These are phyloP conservation scores for Guadua angustifolia DNA, from an alignment of 176 grass and related monocot genomes.

Conservation along the genomic window DNA sequence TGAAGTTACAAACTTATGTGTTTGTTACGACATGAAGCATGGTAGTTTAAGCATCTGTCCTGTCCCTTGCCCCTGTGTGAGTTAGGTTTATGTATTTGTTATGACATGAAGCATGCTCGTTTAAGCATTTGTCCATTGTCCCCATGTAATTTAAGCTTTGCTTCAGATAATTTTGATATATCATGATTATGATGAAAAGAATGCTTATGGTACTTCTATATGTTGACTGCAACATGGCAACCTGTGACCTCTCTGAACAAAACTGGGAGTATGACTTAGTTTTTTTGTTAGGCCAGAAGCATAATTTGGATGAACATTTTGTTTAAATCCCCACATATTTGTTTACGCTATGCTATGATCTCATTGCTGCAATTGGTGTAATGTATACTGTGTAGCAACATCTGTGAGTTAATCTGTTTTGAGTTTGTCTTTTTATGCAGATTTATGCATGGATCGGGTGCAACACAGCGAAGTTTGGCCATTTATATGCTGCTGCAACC, in stretches of 20 bases:
- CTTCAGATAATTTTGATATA: neutral
- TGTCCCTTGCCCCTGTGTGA: neutral
- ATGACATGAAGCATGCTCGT: constrained; percentile 19
- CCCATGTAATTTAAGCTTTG: constrained; percentile 11
- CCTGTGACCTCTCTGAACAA: neutral
- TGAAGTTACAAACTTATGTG: neutral
- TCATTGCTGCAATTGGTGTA: neutral
- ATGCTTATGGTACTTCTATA: neutral
- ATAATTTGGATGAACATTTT: constrained; percentile 1
- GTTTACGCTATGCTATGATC: neutral
- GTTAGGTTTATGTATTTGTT: constrained; percentile 13
- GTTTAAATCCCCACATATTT: neutral
- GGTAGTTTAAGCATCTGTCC: neutral
- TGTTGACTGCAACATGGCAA: neutral
- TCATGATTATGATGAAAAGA: neutral
- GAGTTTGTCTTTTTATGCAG: constrained; percentile 44
- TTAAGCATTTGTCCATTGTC: neutral
- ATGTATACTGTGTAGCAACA: neutral
- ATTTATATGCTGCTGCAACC: constrained; percentile 88
- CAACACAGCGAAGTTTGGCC: constrained; percentile 77
- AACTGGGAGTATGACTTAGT: neutral
- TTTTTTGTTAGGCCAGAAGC: neutral
- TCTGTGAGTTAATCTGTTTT: constrained; percentile 4
- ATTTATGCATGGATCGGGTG: constrained; percentile 94
- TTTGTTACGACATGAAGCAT: neutral